Evolutionary conservation across 1,284 basidiomycete species (phyloP).

Genomic region (Rhodotorula sp.): DNA sequence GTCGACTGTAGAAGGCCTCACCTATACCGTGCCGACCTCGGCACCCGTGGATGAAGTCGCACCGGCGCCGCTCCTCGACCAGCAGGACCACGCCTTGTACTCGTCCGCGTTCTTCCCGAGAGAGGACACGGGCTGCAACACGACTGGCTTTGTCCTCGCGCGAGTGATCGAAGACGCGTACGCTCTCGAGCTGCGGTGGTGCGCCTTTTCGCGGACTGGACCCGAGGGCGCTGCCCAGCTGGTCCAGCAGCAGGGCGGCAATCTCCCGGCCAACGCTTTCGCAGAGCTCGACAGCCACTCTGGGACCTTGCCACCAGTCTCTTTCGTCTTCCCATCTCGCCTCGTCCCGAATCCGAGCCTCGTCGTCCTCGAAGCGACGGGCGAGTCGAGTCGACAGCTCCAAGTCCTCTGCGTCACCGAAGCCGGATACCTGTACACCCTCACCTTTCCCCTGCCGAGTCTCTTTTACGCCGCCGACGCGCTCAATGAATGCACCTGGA

Average conservation of each 20-base stretch:
- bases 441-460: constrained; percentile 61
- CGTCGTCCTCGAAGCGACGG: not conserved
- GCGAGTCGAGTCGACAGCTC: constrained; percentile 48
- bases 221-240: not conserved
- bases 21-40: constrained; percentile 18
- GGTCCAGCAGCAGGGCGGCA: not conserved
- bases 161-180: constrained; percentile 31
- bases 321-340: constrained; percentile 32
- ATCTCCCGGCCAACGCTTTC: not conserved
- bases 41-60: constrained; percentile 4
- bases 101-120: constrained; percentile 19
- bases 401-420: constrained; percentile 69
- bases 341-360: constrained; percentile 25
- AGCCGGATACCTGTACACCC: constrained; percentile 69
- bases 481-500: constrained; percentile 12
- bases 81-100: constrained; percentile 33
- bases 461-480: constrained; percentile 34
- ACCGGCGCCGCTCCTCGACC: constrained; percentile 3
- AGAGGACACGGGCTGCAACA: not conserved
- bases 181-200: constrained; percentile 33
- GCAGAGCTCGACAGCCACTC: constrained; percentile 22
- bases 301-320: constrained; percentile 27
- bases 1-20: constrained; percentile 12
- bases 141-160: constrained; percentile 21
- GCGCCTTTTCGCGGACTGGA: constrained; percentile 5